Evolutionary conservation across 129 eudicot genomes (phyloP).

Genomic region (Chrysanthemum lavandulifolium): DNA sequence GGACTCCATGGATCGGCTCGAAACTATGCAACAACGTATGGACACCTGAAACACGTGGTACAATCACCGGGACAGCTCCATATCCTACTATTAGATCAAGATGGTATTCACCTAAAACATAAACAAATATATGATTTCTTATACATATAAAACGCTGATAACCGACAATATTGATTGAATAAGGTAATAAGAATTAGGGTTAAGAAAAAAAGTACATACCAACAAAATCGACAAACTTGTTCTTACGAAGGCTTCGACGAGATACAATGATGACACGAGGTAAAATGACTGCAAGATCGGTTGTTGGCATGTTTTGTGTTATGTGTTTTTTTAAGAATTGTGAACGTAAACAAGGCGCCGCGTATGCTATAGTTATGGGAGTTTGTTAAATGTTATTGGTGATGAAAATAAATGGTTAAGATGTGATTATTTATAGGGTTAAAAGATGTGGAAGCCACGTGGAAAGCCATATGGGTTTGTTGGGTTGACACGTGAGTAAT

Average conservation of each 20-base stretch:
- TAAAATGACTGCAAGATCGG: slow-evolving; percentile 64
- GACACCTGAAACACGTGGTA: slow-evolving; percentile 84
- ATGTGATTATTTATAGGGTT: slow-evolving; percentile 20
- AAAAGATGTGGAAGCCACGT: slow-evolving; percentile 20
- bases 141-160: no score
- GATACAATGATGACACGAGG: slow-evolving; percentile 94
- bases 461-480: slow-evolving; percentile 17
- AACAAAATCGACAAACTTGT: slow-evolving; percentile 95
- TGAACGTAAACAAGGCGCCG: slow-evolving; percentile 17
- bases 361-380: slow-evolving; percentile 19
- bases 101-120: slow-evolving; percentile 76
- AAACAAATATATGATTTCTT: background rate
- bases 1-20: slow-evolving; percentile 95
- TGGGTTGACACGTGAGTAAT: slow-evolving; percentile 29
- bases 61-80: slow-evolving; percentile 93
- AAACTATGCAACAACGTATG: slow-evolving; percentile 75
- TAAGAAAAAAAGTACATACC: slow-evolving; percentile 37
- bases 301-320: slow-evolving; percentile 27
- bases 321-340: background rate
- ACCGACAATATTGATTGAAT: no score
- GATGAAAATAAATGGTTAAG: slow-evolving; percentile 16
- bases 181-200: no score
- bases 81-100: slow-evolving; percentile 85
- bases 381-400: slow-evolving; percentile 1
- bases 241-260: slow-evolving; percentile 88